Evolutionary conservation across 1,139 yeast species (phyloP), one percentile per base, ranked within the genome.

Genomic region (Yamadazyma pseudoaaseri): DNA sequence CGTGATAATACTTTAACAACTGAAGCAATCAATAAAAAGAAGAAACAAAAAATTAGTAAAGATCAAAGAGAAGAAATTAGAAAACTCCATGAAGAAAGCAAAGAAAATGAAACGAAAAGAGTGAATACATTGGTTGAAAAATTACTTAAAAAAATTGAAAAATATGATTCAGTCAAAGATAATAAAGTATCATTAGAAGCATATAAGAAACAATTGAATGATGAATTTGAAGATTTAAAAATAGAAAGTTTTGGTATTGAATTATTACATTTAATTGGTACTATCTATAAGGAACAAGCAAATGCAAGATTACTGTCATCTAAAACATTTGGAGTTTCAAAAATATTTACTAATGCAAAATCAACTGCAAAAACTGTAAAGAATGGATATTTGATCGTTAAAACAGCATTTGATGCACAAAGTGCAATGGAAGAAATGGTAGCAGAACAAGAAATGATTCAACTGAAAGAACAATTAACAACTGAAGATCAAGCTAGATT

Each of bases 241-340:
- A 59, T 63, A 30, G 76, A 70, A 49, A 66, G 73, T 48, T 70
- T 70, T 44, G 76, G 76, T 13, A 56, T 70, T 31, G 73, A 70
- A 43, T 53, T 70, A 31, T 57, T 69, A 38, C 76, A 70, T 43
- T 55, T 77, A 30, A 78, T 84, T 43, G 89, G 90, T 10, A 76
- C 75, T 42, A 73, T 81, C 10, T 85, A 85, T 53, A 65, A 66
- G 30, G 65, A 71, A 21, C 82, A 81, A 50, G 84, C 87, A 3
- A 48, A 53, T 36, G 73, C 72, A 4, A 54, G 71, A 12, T 60
- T 64, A 27, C 48, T 47, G 29, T 50, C 73, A 4, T 49, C 58
- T 30, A 66, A 59, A 44, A 68, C 74, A 1, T 66, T 70, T 47
- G 76, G 76, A 2, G 71, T 70, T 8, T 62, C 73, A 16, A 61